phyloP scores from a whole-genome alignment of 208 protist genomes.

The Leishmania major region DNA sequence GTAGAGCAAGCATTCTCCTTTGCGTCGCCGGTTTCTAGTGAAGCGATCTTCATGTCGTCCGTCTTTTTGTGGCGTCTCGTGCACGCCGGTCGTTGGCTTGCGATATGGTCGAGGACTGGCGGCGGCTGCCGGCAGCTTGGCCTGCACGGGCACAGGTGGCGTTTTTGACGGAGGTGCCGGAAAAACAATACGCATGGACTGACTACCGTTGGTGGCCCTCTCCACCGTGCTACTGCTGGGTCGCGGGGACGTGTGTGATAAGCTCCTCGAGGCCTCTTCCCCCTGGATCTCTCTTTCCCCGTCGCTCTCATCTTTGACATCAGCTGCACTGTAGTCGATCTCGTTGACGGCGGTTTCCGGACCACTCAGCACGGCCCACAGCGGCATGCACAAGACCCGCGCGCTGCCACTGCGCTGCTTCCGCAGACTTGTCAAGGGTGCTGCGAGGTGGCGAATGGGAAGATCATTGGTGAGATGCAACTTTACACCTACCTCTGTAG shows the following conservation, averaged over 20 bases:
- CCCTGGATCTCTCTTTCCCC: conserved; percentile 13
- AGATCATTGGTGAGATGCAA: conserved; percentile 43
- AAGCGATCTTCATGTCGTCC: neutral
- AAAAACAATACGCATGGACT: conserved; percentile 8
- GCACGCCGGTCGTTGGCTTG: neutral
- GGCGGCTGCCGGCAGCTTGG: conserved; percentile 7
- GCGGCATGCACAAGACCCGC: conserved; percentile 36
- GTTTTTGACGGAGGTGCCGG: conserved; percentile 5
- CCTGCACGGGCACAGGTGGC: conserved; percentile 12
- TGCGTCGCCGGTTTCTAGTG: neutral
- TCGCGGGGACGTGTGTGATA: neutral
- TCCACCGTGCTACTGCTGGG: neutral
- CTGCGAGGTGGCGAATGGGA: conserved; percentile 39
- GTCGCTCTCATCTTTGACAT: conserved; percentile 10
- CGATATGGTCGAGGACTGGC: neutral
- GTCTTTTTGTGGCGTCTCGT: neutral
- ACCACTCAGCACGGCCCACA: conserved; percentile 35
- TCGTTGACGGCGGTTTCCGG: conserved; percentile 10
- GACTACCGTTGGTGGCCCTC: neutral
- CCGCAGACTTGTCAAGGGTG: conserved; percentile 44
- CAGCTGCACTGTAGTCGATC: conserved; percentile 33
- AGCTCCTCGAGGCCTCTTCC: conserved; percentile 9
- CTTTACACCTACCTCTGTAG: conserved; percentile 37
- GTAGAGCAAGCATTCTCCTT: neutral
- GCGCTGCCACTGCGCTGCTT: conserved; percentile 44